phyloP scores from a whole-genome alignment of 345 rosid species.

The Salix udensis region DNA sequence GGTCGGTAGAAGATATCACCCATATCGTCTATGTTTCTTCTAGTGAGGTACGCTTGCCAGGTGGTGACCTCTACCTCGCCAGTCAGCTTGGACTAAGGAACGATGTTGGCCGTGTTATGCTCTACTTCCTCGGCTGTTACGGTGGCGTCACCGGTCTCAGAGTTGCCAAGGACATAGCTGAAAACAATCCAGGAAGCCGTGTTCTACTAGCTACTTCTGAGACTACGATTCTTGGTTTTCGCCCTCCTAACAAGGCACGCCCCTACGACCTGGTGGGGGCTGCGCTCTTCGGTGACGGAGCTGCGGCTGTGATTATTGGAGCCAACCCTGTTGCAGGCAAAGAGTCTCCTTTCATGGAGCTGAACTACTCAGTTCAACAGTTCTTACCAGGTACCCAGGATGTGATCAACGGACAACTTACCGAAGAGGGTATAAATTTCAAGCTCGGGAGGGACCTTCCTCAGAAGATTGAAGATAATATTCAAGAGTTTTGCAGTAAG shows the following conservation, averaged over 20 bases:
- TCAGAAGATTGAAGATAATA: conserved; percentile 78
- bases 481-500: conserved; percentile 73
- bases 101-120: conserved; percentile 75
- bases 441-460: conserved; percentile 92
- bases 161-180: conserved; percentile 92
- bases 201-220: conserved; percentile 78
- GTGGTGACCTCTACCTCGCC: conserved; percentile 82
- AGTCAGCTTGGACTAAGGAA: conserved; percentile 60
- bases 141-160: conserved; percentile 92
- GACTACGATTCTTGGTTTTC: conserved; percentile 85
- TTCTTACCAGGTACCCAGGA: conserved; percentile 79
- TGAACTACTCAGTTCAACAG: conserved; percentile 70
- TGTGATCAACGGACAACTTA: conserved; percentile 70
- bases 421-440: conserved; percentile 87
- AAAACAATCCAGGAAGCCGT: conserved; percentile 90
- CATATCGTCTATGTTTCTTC: conserved; percentile 91
- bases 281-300: conserved; percentile 94
- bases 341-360: conserved; percentile 87
- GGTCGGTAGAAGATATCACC: conserved; percentile 67
- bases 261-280: conserved; percentile 93
- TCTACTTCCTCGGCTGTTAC: conserved; percentile 84
- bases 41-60: conserved; percentile 89
- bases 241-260: conserved; percentile 79
- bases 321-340: conserved; percentile 44
- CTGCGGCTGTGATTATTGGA: conserved; percentile 75